Conservation (phyloP, 73 alveolate species). For the Effrenium voratum region DNA sequence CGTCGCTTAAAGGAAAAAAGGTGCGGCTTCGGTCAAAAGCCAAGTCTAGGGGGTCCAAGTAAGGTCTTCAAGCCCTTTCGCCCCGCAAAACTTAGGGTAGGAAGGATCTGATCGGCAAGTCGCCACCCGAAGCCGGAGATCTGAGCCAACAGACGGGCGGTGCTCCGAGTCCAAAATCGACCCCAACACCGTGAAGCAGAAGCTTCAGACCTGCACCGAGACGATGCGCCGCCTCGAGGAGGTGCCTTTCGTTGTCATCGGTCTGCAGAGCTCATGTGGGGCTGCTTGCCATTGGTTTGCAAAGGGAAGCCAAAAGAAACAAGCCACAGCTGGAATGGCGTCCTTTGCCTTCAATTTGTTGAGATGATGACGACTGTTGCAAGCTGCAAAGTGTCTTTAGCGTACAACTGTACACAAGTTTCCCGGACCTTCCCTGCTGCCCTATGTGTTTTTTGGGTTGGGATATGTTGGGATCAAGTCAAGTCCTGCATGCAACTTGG, state of each 20-base stretch:
- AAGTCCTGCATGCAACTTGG: background rate
- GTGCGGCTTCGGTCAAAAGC: too few species aligned
- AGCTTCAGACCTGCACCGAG: slow-evolving; percentile 87
- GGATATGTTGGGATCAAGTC: background rate
- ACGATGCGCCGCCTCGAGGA: slow-evolving; percentile 78
- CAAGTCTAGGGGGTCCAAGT: too few species aligned
- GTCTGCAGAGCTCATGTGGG: too few species aligned
- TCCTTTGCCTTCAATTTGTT: background rate
- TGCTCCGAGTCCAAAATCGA: slow-evolving; percentile 61
- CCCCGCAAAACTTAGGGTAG: too few species aligned
- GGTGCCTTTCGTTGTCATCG: too few species aligned
- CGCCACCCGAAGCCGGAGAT: too few species aligned
- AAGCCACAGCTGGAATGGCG: background rate
- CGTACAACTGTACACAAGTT: background rate
- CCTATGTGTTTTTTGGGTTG: background rate
- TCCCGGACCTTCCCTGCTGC: background rate
- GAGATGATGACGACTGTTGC: background rate
- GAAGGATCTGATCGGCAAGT: too few species aligned
- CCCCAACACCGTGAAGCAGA: slow-evolving; percentile 77
- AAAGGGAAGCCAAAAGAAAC: background rate
- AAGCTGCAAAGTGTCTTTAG: background rate
- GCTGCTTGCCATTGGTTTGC: too few species aligned
- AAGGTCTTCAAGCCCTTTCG: too few species aligned
- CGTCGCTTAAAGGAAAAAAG: background rate
- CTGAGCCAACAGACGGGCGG: too few species aligned